Percentiles rank a stretch among this genome's conserved stretches.
These are phyloP conservation scores for Pyrus pyrifolia DNA, from an alignment of 306 rosid genomes.

Conservation along the genomic window DNA sequence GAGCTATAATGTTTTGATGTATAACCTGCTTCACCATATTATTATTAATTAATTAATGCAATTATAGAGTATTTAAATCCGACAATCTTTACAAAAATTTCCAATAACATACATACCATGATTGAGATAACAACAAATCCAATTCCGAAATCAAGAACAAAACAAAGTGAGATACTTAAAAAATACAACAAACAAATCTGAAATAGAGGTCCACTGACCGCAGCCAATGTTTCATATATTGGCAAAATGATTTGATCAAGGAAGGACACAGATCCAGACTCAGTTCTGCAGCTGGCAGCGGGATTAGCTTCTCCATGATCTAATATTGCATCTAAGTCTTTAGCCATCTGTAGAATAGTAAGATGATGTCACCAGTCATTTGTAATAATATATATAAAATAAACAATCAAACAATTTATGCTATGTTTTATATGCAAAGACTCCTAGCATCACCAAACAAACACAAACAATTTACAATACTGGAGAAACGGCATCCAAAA, in stretches of 20 bases:
- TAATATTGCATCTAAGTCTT: slow-evolving; percentile 78
- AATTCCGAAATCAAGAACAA: background rate
- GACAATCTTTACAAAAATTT: background rate
- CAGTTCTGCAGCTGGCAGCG: slow-evolving; percentile 46
- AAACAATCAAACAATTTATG: background rate
- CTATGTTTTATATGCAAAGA: background rate
- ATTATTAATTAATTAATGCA: background rate
- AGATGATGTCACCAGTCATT: background rate
- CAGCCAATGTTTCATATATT: slow-evolving; percentile 38
- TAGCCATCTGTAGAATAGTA: slow-evolving; percentile 68
- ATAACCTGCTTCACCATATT: background rate
- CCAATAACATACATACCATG: background rate
- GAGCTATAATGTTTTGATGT: background rate
- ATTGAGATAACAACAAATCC: background rate
- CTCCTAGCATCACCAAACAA: background rate
- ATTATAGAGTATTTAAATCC: background rate
- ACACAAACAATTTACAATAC: background rate
- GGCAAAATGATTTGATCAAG: slow-evolving; percentile 67
- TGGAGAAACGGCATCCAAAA: background rate
- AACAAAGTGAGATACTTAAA: background rate
- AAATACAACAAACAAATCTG: slow-evolving; percentile 3
- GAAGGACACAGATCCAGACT: slow-evolving; percentile 53
- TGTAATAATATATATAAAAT: background rate
- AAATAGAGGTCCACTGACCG: slow-evolving; percentile 43
- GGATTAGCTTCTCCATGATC: slow-evolving; percentile 74